Base-by-base conservation (phyloP, 2,329 filamentous ascomycete genomes). In the Thielaviopsis euricoi region DNA sequence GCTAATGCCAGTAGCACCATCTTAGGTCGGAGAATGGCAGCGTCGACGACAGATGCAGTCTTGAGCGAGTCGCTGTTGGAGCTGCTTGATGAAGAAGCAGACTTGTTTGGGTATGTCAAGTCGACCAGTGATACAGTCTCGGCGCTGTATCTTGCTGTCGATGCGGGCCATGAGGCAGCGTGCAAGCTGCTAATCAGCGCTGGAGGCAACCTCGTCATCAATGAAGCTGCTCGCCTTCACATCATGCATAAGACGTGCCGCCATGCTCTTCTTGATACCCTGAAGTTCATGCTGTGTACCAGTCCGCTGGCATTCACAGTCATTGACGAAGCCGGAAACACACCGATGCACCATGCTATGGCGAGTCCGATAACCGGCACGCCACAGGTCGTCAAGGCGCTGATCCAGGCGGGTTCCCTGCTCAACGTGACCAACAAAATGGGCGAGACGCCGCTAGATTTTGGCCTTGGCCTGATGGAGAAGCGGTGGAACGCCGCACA, bases 341-440 rank as follows among this genome's bases (percentile, higher is more conserved):
- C 56, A 40, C 26, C 56, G n/a, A 23, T 57, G 37, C 56, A 57
- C 29, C 56, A 57, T 22, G 56, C 50, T 50, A 57, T 57, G 58
- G 51, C 37, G 6, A 33, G 17, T 6, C 58, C 58, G 15, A 52
- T n/a, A 5, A 13, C 51, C 21, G 53, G 19, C 21, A 26, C 55
- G 25, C 21, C 46, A 13, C 13, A 54, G 10, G 49, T 56, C 9
- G 19, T 60, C 25, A 46, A 53, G 7, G 22, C 37, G 37, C 50
- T 60, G 17, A 50, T 60, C 13, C 29, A 43, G 26, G 29, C 33
- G 25, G 43, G 51, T 2, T 33, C 37, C 6, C 21, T 19, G 6
- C 37, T 49, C 25, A 56, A 57, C 29, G 40, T 25, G 17, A 43
- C 10, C 15, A 60, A 60, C 51, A 21, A 48, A 19, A 50, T 43